Evolutionary conservation across 768 basidiomycete species (phyloP).

Genomic region (Sporobolomyces phaffii): DNA sequence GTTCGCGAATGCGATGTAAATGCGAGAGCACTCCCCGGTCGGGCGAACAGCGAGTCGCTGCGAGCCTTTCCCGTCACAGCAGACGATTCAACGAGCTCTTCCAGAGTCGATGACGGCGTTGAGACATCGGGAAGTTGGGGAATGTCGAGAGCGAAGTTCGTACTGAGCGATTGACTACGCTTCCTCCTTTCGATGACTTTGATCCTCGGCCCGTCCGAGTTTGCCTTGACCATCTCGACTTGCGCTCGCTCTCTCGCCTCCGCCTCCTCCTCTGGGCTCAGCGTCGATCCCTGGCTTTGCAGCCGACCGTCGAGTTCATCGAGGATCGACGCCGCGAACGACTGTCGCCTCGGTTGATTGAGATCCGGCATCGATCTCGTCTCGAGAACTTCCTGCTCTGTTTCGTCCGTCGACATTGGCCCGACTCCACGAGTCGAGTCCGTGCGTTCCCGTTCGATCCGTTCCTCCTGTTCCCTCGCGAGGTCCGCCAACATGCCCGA

Average conservation of each 20-base stretch:
- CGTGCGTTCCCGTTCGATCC: background rate
- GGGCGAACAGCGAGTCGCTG: slow-evolving; percentile 20
- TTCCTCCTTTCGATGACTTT: slow-evolving; percentile 27
- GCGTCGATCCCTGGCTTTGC: background rate
- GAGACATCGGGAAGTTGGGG: background rate
- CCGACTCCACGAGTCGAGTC: too few species aligned
- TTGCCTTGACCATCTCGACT: background rate
- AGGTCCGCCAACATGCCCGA: slow-evolving; percentile 3
- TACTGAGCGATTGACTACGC: slow-evolving; percentile 10
- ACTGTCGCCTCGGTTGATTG: background rate
- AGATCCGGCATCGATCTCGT: slow-evolving; percentile 31
- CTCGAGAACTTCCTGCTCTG: slow-evolving; percentile 25
- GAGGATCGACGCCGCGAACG: slow-evolving; percentile 14
- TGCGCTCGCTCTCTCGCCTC: background rate
- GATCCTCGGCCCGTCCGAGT: slow-evolving; percentile 3
- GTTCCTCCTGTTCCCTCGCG: background rate
- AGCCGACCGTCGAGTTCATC: slow-evolving; percentile 15
- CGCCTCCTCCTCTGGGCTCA: background rate
- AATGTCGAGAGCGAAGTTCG: background rate
- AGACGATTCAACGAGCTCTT: background rate
- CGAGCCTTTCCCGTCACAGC: background rate
- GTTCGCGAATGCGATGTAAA: background rate
- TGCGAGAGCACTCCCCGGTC: background rate
- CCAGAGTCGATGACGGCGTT: background rate
- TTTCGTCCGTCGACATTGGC: background rate